Conservation (phyloP, 192 early-diverging fungal genomes). For the Backusella westeae region DNA sequence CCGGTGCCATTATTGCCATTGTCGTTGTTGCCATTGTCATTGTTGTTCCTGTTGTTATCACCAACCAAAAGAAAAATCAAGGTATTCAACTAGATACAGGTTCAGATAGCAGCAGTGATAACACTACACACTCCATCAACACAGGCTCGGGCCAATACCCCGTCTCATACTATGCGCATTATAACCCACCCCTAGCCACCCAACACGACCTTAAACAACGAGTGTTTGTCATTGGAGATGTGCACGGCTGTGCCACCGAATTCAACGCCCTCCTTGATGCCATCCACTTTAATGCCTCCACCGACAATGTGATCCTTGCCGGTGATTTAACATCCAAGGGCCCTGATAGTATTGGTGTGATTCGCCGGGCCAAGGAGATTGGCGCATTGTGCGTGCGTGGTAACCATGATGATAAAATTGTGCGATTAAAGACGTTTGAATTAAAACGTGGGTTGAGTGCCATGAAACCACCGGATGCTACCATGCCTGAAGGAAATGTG, state of each 20-base stretch:
- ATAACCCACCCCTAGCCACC: slow-evolving; percentile 9
- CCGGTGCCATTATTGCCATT: background rate
- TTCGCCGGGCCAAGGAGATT: slow-evolving; percentile 46
- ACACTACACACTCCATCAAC: background rate
- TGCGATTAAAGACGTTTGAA: slow-evolving; percentile 47
- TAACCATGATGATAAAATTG: slow-evolving; percentile 73
- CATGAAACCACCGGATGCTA: background rate
- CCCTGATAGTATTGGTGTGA: slow-evolving; percentile 53
- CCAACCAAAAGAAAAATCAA: slow-evolving; percentile 4
- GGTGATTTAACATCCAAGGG: slow-evolving; percentile 71
- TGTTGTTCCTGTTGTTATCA: slow-evolving; percentile 19
- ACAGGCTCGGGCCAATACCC: background rate
- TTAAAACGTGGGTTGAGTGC: slow-evolving; percentile 9
- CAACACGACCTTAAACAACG: slow-evolving; percentile 16
- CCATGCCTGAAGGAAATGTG: slow-evolving; percentile 30
- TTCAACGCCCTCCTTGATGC: slow-evolving; percentile 51
- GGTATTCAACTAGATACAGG: background rate
- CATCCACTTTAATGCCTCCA: slow-evolving; percentile 31
- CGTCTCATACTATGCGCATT: slow-evolving; percentile 30
- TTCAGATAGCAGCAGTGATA: background rate
- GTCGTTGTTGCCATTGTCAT: slow-evolving; percentile 13
- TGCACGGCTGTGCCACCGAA: slow-evolving; percentile 61
- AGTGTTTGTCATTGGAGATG: slow-evolving; percentile 68
- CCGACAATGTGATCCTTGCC: slow-evolving; percentile 60
- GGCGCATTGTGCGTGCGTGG: slow-evolving; percentile 60